These are phyloP conservation scores for Filosporella fistucella DNA, from an alignment of 495 filamentous ascomycete species.

Conservation along the genomic window DNA sequence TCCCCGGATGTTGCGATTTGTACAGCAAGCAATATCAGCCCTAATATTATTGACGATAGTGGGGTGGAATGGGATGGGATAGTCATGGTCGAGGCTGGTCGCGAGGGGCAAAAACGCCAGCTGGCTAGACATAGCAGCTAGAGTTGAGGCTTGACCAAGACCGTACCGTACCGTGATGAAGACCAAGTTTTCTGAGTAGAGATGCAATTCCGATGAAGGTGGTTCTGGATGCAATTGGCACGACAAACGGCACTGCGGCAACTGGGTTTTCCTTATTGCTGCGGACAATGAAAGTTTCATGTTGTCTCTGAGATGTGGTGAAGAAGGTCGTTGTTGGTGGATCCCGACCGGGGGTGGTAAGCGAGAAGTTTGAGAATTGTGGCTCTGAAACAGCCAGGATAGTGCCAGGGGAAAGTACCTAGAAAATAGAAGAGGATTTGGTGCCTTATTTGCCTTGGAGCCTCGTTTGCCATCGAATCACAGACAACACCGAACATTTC, in stretches of 20 bases:
- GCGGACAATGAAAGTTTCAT: constrained; percentile 19
- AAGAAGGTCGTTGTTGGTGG: constrained; percentile 12
- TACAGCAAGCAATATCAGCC: constrained; percentile 21
- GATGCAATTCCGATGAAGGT: background rate
- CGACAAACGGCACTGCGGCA: no score
- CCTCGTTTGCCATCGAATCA: no score
- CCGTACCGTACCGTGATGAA: background rate
- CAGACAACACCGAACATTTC: no score
- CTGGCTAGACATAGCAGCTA: background rate
- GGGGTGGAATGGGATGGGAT: background rate
- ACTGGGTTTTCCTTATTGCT: background rate
- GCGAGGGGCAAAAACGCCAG: constrained; percentile 3
- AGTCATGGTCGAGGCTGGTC: background rate
- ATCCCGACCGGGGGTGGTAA: constrained; percentile 3
- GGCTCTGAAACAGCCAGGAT: constrained; percentile 17
- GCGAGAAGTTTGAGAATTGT: constrained; percentile 21
- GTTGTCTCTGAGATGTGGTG: constrained; percentile 15
- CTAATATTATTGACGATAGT: constrained; percentile 12
- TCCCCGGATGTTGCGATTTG: constrained; percentile 21
- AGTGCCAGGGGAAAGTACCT: no score
- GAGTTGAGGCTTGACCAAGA: background rate
- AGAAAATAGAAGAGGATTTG: no score
- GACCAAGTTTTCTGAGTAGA: background rate
- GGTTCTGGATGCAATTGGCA: no score
- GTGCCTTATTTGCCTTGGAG: no score